These are phyloP conservation scores for Spathaspora jeffriesii DNA, from an alignment of 1,139 yeast species.

Conservation along the genomic window DNA sequence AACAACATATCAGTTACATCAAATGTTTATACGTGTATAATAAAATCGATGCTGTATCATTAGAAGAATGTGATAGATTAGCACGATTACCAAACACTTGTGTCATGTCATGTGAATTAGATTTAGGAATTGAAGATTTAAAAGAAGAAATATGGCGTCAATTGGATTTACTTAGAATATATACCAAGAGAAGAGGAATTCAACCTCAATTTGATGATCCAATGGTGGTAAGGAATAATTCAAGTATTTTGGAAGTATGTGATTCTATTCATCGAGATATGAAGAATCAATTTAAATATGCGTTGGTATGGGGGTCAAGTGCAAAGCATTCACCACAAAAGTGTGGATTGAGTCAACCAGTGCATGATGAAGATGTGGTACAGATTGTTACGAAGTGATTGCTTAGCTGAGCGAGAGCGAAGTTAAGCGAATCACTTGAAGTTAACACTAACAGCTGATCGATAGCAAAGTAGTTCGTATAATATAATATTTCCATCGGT, in stretches of 20 bases:
- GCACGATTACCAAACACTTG: slow-evolving; percentile 93
- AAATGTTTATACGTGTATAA: slow-evolving; percentile 93
- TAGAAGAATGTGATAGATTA: slow-evolving; percentile 90
- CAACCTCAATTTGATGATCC: slow-evolving; percentile 86
- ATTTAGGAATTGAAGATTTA: slow-evolving; percentile 82
- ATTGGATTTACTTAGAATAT: slow-evolving; percentile 74
- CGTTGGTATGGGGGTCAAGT: slow-evolving; percentile 95
- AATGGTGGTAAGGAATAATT: slow-evolving; percentile 80
- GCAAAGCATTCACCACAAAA: slow-evolving; percentile 97
- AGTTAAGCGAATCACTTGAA: neutral
- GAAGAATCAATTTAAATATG: slow-evolving; percentile 89
- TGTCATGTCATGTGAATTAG: slow-evolving; percentile 90
- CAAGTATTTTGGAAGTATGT: slow-evolving; percentile 85
- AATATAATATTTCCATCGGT: neutral
- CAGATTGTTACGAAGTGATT: slow-evolving; percentile 76
- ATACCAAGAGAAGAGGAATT: slow-evolving; percentile 82
- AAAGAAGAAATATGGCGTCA: slow-evolving; percentile 94
- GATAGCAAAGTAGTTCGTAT: neutral
- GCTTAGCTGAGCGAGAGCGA: neutral
- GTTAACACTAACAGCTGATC: neutral
- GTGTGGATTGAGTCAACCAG: slow-evolving; percentile 83
- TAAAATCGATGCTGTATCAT: slow-evolving; percentile 92
- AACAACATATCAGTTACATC: slow-evolving; percentile 82
- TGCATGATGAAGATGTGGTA: slow-evolving; percentile 94
- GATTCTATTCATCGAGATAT: slow-evolving; percentile 92